Percentiles rank a stretch among this genome's conserved stretches.
phyloP scores from a whole-genome alignment of 345 rosid species.

The Hibiscus trionum region DNA sequence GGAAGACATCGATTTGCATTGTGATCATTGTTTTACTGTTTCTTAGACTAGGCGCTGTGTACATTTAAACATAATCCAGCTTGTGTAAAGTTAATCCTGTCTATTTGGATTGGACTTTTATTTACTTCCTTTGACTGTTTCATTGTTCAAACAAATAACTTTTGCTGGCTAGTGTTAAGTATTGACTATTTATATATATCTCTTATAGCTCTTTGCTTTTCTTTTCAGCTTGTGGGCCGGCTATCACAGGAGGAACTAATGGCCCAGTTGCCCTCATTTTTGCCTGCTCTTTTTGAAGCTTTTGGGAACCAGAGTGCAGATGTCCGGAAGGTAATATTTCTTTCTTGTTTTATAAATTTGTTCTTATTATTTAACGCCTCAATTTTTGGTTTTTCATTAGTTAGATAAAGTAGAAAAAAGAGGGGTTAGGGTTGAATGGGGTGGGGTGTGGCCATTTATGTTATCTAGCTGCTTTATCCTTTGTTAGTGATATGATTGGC shows the following conservation, averaged over 20 bases:
- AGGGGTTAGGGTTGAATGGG: not conserved
- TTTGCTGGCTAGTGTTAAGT: not conserved
- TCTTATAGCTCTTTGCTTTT: conserved; percentile 10
- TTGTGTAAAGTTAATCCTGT: not conserved
- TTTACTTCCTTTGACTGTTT: not conserved
- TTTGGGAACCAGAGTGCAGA: conserved; percentile 96
- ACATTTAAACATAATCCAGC: not conserved
- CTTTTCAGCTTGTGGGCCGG: conserved; percentile 79
- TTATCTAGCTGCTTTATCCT: not conserved
- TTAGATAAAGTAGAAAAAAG: not conserved
- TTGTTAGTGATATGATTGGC: not conserved
- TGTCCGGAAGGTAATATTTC: conserved; percentile 73
- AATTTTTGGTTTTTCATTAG: not conserved
- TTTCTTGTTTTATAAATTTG: not conserved
- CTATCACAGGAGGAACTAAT: conserved; percentile 87
- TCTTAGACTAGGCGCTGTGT: not conserved
- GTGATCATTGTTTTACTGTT: not conserved
- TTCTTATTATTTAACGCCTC: not conserved
- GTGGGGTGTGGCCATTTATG: not conserved
- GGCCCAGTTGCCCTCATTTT: conserved; percentile 75
- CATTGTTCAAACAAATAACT: not conserved
- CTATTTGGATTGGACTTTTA: not conserved
- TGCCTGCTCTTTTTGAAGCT: conserved; percentile 95
- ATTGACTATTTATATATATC: not conserved
- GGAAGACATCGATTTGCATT: not conserved